These are phyloP conservation scores for Cichorium intybus DNA, from an alignment of 140 eudicot genomes.

Conservation along the genomic window DNA sequence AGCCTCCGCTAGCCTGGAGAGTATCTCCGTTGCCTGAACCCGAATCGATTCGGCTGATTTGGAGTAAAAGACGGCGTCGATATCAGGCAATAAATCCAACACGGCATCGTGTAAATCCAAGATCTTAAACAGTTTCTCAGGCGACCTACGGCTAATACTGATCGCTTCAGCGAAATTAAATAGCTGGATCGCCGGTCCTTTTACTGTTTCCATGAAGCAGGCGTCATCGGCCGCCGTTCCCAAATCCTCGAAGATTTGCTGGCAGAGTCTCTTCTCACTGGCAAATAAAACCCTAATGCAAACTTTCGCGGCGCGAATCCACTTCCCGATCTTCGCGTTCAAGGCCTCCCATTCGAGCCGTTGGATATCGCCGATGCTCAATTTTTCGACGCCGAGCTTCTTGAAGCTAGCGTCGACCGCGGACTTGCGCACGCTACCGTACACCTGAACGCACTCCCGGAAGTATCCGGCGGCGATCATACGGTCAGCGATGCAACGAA, in stretches of 20 bases:
- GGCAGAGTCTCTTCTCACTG: slow-evolving; percentile 33
- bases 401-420: slow-evolving; percentile 43
- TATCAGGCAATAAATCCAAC: slow-evolving; percentile 24
- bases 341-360: slow-evolving; percentile 32
- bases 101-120: slow-evolving; percentile 33
- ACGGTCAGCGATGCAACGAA: slow-evolving; percentile 61
- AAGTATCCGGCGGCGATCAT: slow-evolving; percentile 62
- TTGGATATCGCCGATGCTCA: slow-evolving; percentile 26
- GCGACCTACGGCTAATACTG: slow-evolving; percentile 36
- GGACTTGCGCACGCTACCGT: slow-evolving; percentile 53
- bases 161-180: slow-evolving; percentile 58
- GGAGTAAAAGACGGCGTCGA: slow-evolving; percentile 18
- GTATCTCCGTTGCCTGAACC: slow-evolving; percentile 29
- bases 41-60: slow-evolving; percentile 24
- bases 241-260: slow-evolving; percentile 51
- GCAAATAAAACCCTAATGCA: slow-evolving; percentile 35
- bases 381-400: slow-evolving; percentile 48
- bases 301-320: slow-evolving; percentile 35
- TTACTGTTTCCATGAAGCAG: slow-evolving; percentile 59
- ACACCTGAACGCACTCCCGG: slow-evolving; percentile 70
- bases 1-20: slow-evolving; percentile 42
- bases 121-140: slow-evolving; percentile 38
- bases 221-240: slow-evolving; percentile 35
- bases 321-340: slow-evolving; percentile 27
- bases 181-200: slow-evolving; percentile 46